These are phyloP conservation scores for Mortierella sp. DNA, from an alignment of 371 early-diverging fungal species.

Conservation along the genomic window DNA sequence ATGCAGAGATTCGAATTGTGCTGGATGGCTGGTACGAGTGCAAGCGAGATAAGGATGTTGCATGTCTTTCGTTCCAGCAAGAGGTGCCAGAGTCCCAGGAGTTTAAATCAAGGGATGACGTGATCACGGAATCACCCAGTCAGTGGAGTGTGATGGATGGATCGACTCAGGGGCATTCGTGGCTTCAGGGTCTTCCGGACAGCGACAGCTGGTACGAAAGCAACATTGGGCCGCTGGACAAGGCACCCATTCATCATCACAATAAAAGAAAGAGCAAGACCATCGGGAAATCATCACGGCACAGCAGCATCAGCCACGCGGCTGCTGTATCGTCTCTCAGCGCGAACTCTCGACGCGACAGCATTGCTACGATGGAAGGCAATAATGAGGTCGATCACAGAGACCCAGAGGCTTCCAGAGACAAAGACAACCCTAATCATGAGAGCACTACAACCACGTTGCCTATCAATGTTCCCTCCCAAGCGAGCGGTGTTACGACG, in stretches of 20 bases:
- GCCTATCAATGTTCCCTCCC: constrained; percentile 27
- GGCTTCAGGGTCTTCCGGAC: constrained; percentile 2
- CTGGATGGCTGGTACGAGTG: constrained; percentile 56
- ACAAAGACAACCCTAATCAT: not conserved
- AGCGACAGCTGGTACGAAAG: constrained; percentile 29
- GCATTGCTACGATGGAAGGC: not conserved
- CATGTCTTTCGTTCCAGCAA: constrained; percentile 32
- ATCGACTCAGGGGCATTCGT: not conserved
- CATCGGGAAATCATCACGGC: constrained; percentile 23
- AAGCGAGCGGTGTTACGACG: not conserved
- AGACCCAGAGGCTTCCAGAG: too few relatives aligned
- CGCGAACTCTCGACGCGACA: not conserved
- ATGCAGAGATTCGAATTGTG: constrained; percentile 46
- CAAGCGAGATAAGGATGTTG: constrained; percentile 44
- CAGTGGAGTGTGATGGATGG: constrained; percentile 17
- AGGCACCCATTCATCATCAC: constrained; percentile 10
- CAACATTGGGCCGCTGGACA: constrained; percentile 41
- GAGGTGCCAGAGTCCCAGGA: constrained; percentile 11
- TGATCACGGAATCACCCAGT: constrained; percentile 5
- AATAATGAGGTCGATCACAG: too few relatives aligned
- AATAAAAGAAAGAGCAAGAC: not conserved
- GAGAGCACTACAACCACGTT: not conserved
- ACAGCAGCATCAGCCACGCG: constrained; percentile 25
- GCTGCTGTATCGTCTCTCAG: not conserved
- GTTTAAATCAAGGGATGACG: constrained; percentile 12